Base-by-base conservation (phyloP, 352 stramenopile species). In the Plasmopara muralis region DNA sequence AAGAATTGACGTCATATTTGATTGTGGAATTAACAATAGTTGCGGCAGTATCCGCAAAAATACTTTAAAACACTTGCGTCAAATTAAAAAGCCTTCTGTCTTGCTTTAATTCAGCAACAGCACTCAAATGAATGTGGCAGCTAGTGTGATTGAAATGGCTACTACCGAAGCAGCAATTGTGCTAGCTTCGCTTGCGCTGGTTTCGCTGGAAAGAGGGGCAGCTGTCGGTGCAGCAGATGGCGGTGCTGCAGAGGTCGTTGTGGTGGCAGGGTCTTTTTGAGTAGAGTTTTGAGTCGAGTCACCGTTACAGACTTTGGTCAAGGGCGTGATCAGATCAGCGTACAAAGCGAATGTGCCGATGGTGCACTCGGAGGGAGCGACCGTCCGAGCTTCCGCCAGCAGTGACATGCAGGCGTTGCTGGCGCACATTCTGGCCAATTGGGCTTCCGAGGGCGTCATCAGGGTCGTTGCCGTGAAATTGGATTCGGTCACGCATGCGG, bases 381-480 rank as follows among this genome's bases (percentile, higher is more conserved):
- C 48, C 20, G 43, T 34, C 18, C 55, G 28, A 6, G 66, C 44
- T 47, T 58, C 47, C 4, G 29, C 43, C 5, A 71, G 47, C 43
- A 68, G 42, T 31, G 53, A 54, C 52, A 53, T 45, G 29, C 63
- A 72, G 8, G 51, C 43, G 20, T 51, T 47, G 51, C 55, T 68
- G 13, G 55, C 45, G 45, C 63, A 72, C 59, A 72, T 72, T 50
- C 50, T 48, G 35, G 52, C 28, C 43, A 68, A 45, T 50, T 62
- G 44, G 33, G 54, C 47, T 35, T 50, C 55, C 9, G 57, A 55
- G 12, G 63, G 59, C 28, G 57, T 52, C 16, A 39, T 18, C 44
- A 72, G 63, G 39, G 55, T 68, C 16, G 63, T 72, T 33, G 55
- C 48, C 12, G 41, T 52, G 48, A 68, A 72, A 33, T 60, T 60